These are phyloP conservation scores for Paracorniculantispora psalliotae DNA, from an alignment of 2,329 filamentous ascomycete genomes.

Conservation along the genomic window DNA sequence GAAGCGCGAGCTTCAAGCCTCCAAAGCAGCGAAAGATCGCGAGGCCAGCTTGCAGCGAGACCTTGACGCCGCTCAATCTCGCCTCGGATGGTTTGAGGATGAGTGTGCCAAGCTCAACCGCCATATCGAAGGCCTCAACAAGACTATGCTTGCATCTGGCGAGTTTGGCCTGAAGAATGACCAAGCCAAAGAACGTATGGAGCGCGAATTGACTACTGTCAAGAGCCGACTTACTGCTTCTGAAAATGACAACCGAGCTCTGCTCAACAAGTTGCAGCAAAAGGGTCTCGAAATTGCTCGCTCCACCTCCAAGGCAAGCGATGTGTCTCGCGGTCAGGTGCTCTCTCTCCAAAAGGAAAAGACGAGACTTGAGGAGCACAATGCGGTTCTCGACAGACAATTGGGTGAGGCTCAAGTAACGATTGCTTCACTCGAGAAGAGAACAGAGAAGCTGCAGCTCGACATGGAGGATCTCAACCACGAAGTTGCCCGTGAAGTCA, in stretches of 20 bases:
- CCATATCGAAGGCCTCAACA: constrained; percentile 80
- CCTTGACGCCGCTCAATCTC: constrained; percentile 70
- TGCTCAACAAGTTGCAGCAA: constrained; percentile 96
- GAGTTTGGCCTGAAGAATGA: constrained; percentile 87
- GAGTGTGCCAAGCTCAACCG: constrained; percentile 72
- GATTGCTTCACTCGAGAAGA: constrained; percentile 83
- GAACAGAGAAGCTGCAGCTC: constrained; percentile 85
- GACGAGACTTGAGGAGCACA: constrained; percentile 74
- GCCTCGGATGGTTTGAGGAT: constrained; percentile 71
- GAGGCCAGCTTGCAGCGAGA: constrained; percentile 74
- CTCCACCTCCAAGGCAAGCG: constrained; percentile 78
- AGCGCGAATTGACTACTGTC: constrained; percentile 84
- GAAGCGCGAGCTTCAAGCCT: constrained; percentile 73
- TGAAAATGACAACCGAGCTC: constrained; percentile 89
- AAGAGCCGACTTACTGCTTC: constrained; percentile 86
- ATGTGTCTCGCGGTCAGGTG: constrained; percentile 75
- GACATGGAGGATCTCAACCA: constrained; percentile 89
- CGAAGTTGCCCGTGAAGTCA: constrained; percentile 83
- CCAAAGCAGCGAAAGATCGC: constrained; percentile 71
- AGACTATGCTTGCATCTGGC: constrained; percentile 82
- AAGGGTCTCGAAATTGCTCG: constrained; percentile 95
- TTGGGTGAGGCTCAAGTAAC: constrained; percentile 79
- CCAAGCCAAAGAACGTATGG: constrained; percentile 87
- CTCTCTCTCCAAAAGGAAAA: constrained; percentile 78
- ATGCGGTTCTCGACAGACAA: constrained; percentile 73